Evolutionary conservation across 768 basidiomycete species (phyloP), one percentile per base, ranked within the genome.

Genomic region (Cytidiella melzeri): DNA sequence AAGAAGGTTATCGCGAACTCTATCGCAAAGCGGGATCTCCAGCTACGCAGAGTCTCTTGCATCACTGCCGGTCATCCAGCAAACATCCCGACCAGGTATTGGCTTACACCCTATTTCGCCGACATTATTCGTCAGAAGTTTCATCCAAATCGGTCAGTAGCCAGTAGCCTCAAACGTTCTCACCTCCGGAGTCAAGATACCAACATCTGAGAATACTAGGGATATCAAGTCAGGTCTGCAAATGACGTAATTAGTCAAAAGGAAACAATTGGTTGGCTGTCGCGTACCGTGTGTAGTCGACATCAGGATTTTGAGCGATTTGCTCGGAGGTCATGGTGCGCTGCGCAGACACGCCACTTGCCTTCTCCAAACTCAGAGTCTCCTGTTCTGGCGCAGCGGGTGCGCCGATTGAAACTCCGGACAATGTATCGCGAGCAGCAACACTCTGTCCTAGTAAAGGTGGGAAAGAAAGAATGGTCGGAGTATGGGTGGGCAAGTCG

Each of bases 71-170:
- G 39, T 71, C 62, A 86, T 57, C 82, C 87, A 55, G 87, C 84
- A 71, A 91, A 95, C 84, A 94, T 92, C 56, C 90, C 92, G 51
- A 96, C 93, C 39, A 96, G 76, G 65, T 94, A 94, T 65, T 93
- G 92, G 67, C 90, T 93, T 55, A 96, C 91, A 50, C 89, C 88
- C 69, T 91, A 39, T 45, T 41, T 49, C 11, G 44, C 47, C 30
- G 36, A 49, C 21, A 27, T 30, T 20, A 21, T 24, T 24, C 48
- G 30, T 53, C 47, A 53, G 44, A 23, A 41, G n/a, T 34, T 30
- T 30, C 30, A 30, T 6, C 19, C 42, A 43, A 43, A 24, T 20
- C 2, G 30, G 23, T 30, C 30, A 34, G 15, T 34, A 7, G 30
- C 30, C n/a, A n/a, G n/a, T n/a, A 36, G 41, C 45, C 46, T 24